These are phyloP conservation scores for Stemphylium lycopersici DNA, from an alignment of 2,329 filamentous ascomycete genomes.

Conservation along the genomic window DNA sequence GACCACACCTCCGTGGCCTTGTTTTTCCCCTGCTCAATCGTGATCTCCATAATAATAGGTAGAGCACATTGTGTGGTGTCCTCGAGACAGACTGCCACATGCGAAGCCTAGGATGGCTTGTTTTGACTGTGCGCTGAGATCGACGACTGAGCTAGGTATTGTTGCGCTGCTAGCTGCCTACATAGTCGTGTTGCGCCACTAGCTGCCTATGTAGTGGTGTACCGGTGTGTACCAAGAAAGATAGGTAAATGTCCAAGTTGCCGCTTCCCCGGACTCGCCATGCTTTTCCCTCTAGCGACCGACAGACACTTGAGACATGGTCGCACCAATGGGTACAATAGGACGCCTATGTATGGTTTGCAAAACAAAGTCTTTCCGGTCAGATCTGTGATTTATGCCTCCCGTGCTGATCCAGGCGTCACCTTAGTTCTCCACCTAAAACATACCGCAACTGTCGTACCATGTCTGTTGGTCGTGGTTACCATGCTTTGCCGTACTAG, in stretches of 20 bases:
- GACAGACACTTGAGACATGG: neutral
- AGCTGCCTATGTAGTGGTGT: neutral
- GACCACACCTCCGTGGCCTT: neutral
- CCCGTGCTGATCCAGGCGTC: neutral
- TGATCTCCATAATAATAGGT: neutral
- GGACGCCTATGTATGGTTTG: neutral
- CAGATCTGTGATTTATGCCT: no score
- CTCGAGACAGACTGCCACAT: neutral
- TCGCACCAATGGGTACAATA: neutral
- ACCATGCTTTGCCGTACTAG: neutral
- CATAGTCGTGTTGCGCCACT: neutral
- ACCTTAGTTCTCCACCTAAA: neutral
- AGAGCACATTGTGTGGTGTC: neutral
- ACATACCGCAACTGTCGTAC: neutral
- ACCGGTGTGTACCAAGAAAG: neutral
- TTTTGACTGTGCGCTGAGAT: neutral
- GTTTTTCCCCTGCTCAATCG: conserved; percentile 12
- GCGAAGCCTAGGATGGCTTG: neutral
- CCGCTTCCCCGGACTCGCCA: conserved; percentile 5
- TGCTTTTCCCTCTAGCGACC: neutral
- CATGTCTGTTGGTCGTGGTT: neutral
- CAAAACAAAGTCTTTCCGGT: neutral
- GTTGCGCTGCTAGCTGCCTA: neutral
- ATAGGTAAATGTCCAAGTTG: neutral
- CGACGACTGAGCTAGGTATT: neutral